Base-by-base conservation (phyloP, 768 basidiomycete species). In the Paxillus rubicundulus region DNA sequence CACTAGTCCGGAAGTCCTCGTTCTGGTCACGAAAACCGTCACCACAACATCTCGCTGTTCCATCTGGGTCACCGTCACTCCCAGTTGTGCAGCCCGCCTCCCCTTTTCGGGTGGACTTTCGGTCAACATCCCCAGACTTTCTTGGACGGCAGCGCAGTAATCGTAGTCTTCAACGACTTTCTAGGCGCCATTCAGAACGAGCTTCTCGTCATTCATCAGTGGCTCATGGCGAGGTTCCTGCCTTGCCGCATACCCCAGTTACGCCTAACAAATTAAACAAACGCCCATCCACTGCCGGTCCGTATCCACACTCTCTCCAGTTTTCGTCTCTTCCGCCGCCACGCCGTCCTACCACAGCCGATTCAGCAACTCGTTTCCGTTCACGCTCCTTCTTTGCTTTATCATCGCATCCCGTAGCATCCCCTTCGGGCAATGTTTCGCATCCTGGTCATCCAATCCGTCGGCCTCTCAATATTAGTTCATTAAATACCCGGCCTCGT, bases 11-110 rank as follows among this genome's bases (percentile, higher is more conserved):
- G 46, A 82, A 81, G 64, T 61, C 82, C 9, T 89, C 87, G 6
- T 87, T 88, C 60, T 89, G 86, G 86, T 73, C 71, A 42, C 78
- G 80, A 53, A 83, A 75, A 68, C 75, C 66, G 8, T 58, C 60
- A 28, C 59, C 60, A 12, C 60, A 67, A 45, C 63, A 60, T 45
- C 57, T 69, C 41, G 48, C 68, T 47, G 60, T 70, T 14, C 67
- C 71, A 44, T 53, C 66, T 9, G 61, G 58, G 41, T 67, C 72
- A 55, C 61, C 72, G 27, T 60, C 70, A 1, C 70, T 78, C 32
- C 75, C 74, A 21, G 58, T 67, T 14, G 55, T 77, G 13, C 74
- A 71, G 9, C 72, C 80, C 14, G 62, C 76, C 36, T 75, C 77
- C 5, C 78, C 78, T 3, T 72, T 77, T 58, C 56, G 65, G 39